Evolutionary conservation across 2,329 filamentous ascomycete species (phyloP), one percentile per base, ranked within the genome.

Genomic region (Pseudocercospora musae): DNA sequence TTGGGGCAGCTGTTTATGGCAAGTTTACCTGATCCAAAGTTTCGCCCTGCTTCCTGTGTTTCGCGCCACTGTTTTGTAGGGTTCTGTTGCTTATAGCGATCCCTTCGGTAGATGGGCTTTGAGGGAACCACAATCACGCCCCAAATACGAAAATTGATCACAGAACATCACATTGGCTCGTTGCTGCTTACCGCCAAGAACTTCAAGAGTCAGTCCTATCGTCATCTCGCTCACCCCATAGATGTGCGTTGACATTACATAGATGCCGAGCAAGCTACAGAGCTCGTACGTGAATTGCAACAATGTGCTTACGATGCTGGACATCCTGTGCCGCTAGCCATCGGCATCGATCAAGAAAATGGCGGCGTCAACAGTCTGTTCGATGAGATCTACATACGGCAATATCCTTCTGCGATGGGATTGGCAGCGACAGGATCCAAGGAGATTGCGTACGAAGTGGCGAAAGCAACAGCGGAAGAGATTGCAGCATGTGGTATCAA

Each of bases 341-440:
- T 99, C 70, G 93, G 90, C 42, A 81, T 98, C 40, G 95, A 98
- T 74, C 95, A 99, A 75, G 95, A 99, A 76, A 98, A 99, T 86
- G 95, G 95, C 67, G 93, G 94, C 2, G 94, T 97, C 75, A 98
- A 97, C 79, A 96, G 92, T 78, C 84, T 98, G 2, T 97, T 96
- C 72, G 94, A 98, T 75, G 92, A 96, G 70, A 91, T 95, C 72
- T 95, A 93, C 74, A 94, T 98, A 69, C 92, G 92, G 68, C 95
- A 98, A 75, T 99, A 96, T 70, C 95, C 95, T 8, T 96, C 93
- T 72, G 91, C 94, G 66, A 98, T 99, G 94, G 94, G 93, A 11
- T 84, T 97, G 64, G 92, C 94, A n/a, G 95, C 95, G 21, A 92
- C 93, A 4, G 92, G 93, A 23, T 93, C 89, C 10, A 88, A 88